Evolutionary conservation across 257 asterid species (phyloP).

Genomic region (Fraxinus pennsylvanica): DNA sequence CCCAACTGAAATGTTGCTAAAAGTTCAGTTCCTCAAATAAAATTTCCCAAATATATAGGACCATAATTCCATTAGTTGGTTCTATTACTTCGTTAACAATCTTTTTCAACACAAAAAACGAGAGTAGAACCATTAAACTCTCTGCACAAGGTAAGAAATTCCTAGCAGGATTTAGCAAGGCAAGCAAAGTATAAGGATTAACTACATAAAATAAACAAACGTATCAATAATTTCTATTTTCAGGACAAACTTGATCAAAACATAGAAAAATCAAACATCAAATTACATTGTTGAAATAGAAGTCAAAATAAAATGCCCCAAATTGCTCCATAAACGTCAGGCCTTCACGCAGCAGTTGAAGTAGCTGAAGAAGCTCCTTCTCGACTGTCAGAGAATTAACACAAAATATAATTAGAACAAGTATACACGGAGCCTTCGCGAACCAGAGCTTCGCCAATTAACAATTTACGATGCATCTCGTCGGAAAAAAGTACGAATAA

Average conservation of each 20-base stretch:
- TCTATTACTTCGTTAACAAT: too few relatives aligned
- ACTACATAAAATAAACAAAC: not conserved
- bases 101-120: too few relatives aligned
- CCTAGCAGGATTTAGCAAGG: not conserved
- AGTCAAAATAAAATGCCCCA: not conserved
- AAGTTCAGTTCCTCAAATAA: too few relatives aligned
- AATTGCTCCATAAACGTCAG: constrained; percentile 29
- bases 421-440: not conserved
- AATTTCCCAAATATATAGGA: too few relatives aligned
- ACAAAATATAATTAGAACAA: not conserved
- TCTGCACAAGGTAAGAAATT: too few relatives aligned
- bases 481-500: not conserved
- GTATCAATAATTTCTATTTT: not conserved
- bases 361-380: constrained; percentile 82
- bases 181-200: not conserved
- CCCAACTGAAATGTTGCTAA: too few relatives aligned
- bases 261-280: not conserved
- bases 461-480: not conserved
- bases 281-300: not conserved
- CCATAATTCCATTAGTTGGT: too few relatives aligned
- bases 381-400: constrained; percentile 44
- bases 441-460: not conserved
- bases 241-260: not conserved
- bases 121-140: too few relatives aligned
- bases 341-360: constrained; percentile 88